Evolutionary conservation across 495 filamentous ascomycete species (phyloP).

Genomic region (Daldinia grandis): DNA sequence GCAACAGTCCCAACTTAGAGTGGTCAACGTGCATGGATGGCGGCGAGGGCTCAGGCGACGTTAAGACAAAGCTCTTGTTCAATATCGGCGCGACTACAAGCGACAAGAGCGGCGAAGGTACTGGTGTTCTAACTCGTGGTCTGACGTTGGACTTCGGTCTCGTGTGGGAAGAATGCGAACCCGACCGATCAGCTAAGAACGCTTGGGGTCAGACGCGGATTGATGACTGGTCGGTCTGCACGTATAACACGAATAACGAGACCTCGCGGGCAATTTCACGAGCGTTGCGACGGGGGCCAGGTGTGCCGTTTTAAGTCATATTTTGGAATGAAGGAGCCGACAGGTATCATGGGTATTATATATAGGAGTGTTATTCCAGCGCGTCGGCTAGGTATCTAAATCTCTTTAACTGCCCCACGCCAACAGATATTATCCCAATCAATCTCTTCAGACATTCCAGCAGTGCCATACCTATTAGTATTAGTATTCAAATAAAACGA

Average conservation of each 20-base stretch:
- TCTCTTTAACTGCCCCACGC: background rate
- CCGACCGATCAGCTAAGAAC: conserved; percentile 19
- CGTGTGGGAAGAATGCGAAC: conserved; percentile 31
- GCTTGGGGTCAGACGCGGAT: conserved; percentile 34
- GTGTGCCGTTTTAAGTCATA: background rate
- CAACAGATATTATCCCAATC: background rate
- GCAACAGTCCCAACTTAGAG: conserved; percentile 19
- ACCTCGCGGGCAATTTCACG: conserved; percentile 8
- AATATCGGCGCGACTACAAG: conserved; percentile 29
- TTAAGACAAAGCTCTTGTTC: conserved; percentile 35
- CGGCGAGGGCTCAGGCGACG: conserved; percentile 33
- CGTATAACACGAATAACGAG: conserved; percentile 25
- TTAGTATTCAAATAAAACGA: background rate
- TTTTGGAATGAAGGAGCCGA: background rate
- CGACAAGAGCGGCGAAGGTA: conserved; percentile 32
- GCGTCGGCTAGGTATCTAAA: background rate
- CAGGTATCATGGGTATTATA: background rate
- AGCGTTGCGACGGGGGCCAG: conserved; percentile 11
- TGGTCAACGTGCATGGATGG: conserved; percentile 40
- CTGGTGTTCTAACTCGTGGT: conserved; percentile 19
- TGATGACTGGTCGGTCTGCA: conserved; percentile 33
- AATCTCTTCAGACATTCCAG: background rate
- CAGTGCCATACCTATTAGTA: background rate
- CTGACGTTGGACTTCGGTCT: conserved; percentile 34
- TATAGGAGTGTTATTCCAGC: background rate